Evolutionary conservation across 176 grass and related monocot species (phyloP), one percentile per base, ranked within the genome.

Genomic region (Secale cereale): DNA sequence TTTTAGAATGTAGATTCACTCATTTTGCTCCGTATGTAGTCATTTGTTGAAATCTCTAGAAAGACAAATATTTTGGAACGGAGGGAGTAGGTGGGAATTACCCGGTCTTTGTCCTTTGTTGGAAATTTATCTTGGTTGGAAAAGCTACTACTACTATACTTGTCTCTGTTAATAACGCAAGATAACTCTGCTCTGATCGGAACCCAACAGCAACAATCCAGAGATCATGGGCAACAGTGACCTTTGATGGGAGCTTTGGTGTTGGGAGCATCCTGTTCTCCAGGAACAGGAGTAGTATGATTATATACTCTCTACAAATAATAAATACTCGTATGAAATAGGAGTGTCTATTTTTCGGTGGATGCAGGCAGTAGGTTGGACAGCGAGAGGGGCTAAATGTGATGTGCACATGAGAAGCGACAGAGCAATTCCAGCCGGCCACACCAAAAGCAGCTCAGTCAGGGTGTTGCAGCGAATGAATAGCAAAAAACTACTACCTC

Each of bases 1-100:
- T n/a, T n/a, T n/a, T n/a, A n/a, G n/a, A n/a, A n/a, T n/a, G n/a
- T n/a, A n/a, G n/a, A n/a, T n/a, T n/a, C n/a, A n/a, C n/a, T n/a
- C n/a, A n/a, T n/a, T n/a, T n/a, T n/a, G n/a, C n/a, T n/a, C n/a
- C n/a, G n/a, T n/a, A n/a, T n/a, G n/a, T n/a, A n/a, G n/a, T n/a
- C n/a, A n/a, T n/a, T n/a, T n/a, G n/a, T n/a, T n/a, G n/a, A n/a
- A n/a, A n/a, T n/a, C n/a, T n/a, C n/a, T n/a, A n/a, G n/a, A n/a
- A n/a, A n/a, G n/a, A n/a, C n/a, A n/a, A n/a, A n/a, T n/a, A n/a
- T n/a, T n/a, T n/a, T n/a, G n/a, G n/a, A n/a, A n/a, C n/a, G n/a
- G n/a, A n/a, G n/a, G n/a, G n/a, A n/a, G n/a, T n/a, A 78, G 64
- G 74, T 79, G 32, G 79, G 56, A 78, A 65, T 82, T 88, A 82